These are phyloP conservation scores for Persicaria maculosa DNA, from an alignment of 148 eudicot species.

Conservation along the genomic window DNA sequence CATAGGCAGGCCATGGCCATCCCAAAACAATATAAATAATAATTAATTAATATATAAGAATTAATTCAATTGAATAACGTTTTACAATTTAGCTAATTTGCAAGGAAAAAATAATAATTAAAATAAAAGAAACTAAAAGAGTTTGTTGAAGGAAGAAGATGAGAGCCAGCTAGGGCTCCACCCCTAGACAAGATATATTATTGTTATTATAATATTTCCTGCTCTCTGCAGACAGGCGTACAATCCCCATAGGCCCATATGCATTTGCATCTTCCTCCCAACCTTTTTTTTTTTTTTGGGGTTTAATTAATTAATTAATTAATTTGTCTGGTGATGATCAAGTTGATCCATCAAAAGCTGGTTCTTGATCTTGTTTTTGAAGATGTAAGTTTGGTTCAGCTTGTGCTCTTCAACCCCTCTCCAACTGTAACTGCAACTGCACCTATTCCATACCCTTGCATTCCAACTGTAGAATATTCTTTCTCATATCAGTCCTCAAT, in stretches of 20 bases:
- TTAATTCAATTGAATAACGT: not conserved
- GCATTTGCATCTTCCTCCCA: slow-evolving; percentile 13
- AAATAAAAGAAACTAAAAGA: not conserved
- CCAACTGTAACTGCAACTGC: not conserved
- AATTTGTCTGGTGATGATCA: slow-evolving; percentile 11
- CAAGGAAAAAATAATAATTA: not conserved
- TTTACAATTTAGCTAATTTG: not conserved
- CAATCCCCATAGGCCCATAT: slow-evolving; percentile 9
- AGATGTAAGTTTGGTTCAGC: not conserved
- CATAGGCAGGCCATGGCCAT: slow-evolving; percentile 5
- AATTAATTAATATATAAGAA: not conserved
- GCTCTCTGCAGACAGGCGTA: not conserved
- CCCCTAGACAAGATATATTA: not conserved
- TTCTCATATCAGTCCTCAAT: not conserved
- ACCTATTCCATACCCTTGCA: not conserved
- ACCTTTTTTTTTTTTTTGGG: not conserved
- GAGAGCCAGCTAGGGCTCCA: slow-evolving; percentile 7
- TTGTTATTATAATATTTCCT: not conserved
- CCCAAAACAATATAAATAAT: not conserved
- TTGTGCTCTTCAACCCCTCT: slow-evolving; percentile 5
- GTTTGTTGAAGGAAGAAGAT: slow-evolving; percentile 10
- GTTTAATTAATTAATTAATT: not conserved
- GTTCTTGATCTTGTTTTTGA: slow-evolving; percentile 10
- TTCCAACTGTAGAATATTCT: not conserved
- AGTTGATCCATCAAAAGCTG: slow-evolving; percentile 12